phyloP scores from a whole-genome alignment of 1,139 yeast genomes.

The Debaryomyces robertsiae region DNA sequence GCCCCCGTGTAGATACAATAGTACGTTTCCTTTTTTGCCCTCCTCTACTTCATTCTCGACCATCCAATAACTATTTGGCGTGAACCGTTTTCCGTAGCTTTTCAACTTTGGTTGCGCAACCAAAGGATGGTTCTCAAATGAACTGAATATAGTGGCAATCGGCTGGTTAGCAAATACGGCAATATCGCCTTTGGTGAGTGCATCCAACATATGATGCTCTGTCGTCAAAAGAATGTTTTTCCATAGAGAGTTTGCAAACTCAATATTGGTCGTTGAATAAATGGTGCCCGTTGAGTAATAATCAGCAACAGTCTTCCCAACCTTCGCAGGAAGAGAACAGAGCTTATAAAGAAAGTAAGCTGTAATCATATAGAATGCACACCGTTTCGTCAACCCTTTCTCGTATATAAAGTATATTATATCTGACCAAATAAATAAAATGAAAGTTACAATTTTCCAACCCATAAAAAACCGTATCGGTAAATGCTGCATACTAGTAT shows the following conservation, averaged over 20 bases:
- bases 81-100: slow-evolving; percentile 29
- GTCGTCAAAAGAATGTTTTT: slow-evolving; percentile 34
- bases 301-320: slow-evolving; percentile 22
- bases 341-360: background rate
- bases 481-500: too few species aligned
- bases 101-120: slow-evolving; percentile 13
- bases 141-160: slow-evolving; percentile 14
- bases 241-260: slow-evolving; percentile 31
- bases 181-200: slow-evolving; percentile 8
- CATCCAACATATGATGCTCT: slow-evolving; percentile 29
- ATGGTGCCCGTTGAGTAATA: slow-evolving; percentile 38
- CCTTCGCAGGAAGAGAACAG: slow-evolving; percentile 1
- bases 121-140: slow-evolving; percentile 18
- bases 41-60: slow-evolving; percentile 21
- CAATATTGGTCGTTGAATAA: slow-evolving; percentile 31
- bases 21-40: slow-evolving; percentile 16
- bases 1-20: slow-evolving; percentile 44
- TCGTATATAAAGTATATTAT: too few species aligned
- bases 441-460: too few species aligned
- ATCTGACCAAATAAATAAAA: too few species aligned
- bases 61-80: slow-evolving; percentile 33
- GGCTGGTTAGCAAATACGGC: slow-evolving; percentile 16
- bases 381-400: too few species aligned
- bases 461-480: too few species aligned
- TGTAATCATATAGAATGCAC: background rate